Base-by-base conservation (phyloP, 2,329 filamentous ascomycete genomes). In the Pseudogymnoascus sp. region DNA sequence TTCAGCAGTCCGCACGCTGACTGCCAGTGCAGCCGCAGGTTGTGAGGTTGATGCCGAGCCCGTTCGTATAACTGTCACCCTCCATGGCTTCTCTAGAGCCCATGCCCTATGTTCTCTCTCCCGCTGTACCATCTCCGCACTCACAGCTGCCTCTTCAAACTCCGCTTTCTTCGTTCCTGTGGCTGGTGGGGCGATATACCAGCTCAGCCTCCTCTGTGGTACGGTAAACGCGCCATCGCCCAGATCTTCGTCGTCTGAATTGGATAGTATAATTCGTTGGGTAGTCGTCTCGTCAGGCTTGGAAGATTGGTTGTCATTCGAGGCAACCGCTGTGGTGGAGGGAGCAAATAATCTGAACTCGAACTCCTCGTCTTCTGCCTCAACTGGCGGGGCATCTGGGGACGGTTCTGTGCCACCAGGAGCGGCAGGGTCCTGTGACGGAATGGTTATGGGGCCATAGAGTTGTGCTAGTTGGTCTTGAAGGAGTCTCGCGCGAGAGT, bases 11-110 rank as follows among this genome's bases (percentile, higher is more conserved):
- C 25, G 37, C 21, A 21, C 21, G 11, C 68, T 62, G 9, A 43
- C 60, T 7, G 43, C 37, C 8, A 62, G 42, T 40, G 43, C 25
- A 16, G 16, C 23, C 36, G 65, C 67, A 62, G 72, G 14, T 9
- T 56, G 49, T 34, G 49, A 74, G 14, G 8, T 31, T 31, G 71
- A 72, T n/a, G 69, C 72, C 1, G 60, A 62, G 16, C 42, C 11
- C n/a, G 77, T 69, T 1, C 68, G 72, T 34, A 84, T 74, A 31
- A 73, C 75, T 3, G 74, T 78, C 12, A 86, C 83, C 63, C 79
- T 79, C 85, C 85, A 88, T 1, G 84, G 84, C 67, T 83, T 76
- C 71, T 87, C 84, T 43, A 84, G 72, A 0, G 84, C 85, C 84
- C 84, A 87, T 5, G 77, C 76, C 62, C 79, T 75, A 67, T 71